Conservation (phyloP, 2,329 filamentous ascomycete genomes). For the Trichoderma sp. region DNA sequence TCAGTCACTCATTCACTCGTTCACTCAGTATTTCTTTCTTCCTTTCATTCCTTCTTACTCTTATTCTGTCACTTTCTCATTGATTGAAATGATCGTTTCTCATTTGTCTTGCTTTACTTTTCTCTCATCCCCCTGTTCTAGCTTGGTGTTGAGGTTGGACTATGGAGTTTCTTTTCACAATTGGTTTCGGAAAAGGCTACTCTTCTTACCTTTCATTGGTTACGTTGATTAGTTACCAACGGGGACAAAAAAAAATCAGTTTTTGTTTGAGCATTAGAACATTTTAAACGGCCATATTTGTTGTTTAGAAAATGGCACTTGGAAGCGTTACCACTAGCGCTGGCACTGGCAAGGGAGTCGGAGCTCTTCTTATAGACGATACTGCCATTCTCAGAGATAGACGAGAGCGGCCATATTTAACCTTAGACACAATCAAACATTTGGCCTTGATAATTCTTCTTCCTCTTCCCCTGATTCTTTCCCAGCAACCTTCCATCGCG, state of each 20-base stretch:
- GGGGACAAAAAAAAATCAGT: background rate
- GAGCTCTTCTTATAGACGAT: background rate
- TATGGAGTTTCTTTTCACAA: background rate
- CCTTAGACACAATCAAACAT: background rate
- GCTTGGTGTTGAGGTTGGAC: background rate
- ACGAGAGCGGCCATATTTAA: background rate
- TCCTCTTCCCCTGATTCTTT: background rate
- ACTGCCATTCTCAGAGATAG: background rate
- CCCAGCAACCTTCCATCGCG: background rate
- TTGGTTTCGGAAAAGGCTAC: background rate
- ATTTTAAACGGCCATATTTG: background rate
- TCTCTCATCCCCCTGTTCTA: too few species aligned
- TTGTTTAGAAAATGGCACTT: background rate
- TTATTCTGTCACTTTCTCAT: too few species aligned
- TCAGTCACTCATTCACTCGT: too few species aligned
- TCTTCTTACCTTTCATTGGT: background rate
- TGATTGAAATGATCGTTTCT: too few species aligned
- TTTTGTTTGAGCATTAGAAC: background rate
- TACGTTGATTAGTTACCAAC: background rate
- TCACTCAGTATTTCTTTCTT: too few species aligned
- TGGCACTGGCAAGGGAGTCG: background rate
- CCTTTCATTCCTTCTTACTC: too few species aligned
- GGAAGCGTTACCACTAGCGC: background rate
- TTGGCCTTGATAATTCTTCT: background rate
- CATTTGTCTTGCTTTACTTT: too few species aligned